Conservation (phyloP, 495 filamentous ascomycete species). For the Aspergillus conjunctus region DNA sequence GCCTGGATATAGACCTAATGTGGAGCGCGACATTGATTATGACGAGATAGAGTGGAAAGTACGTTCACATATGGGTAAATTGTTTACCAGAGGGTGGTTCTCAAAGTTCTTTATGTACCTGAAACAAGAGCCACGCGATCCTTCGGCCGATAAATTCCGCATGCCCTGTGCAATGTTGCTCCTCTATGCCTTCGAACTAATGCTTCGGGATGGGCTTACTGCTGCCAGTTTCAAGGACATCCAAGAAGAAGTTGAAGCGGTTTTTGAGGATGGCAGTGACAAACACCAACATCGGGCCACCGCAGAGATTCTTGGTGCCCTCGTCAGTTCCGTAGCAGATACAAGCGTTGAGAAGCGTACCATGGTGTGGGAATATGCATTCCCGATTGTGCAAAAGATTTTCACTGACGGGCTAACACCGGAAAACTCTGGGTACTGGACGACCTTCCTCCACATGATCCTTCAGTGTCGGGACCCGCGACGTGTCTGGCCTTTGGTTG, state of each 20-base stretch:
- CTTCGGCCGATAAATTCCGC: conserved; percentile 80
- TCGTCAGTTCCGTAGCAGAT: conserved; percentile 75
- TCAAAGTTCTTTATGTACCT: conserved; percentile 84
- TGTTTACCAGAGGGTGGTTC: conserved; percentile 84
- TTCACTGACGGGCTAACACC: conserved; percentile 89
- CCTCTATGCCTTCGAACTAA: conserved; percentile 83
- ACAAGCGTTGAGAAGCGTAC: conserved; percentile 67
- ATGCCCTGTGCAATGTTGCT: conserved; percentile 84
- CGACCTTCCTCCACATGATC: conserved; percentile 85
- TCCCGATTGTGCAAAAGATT: conserved; percentile 83
- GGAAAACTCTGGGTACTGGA: conserved; percentile 93
- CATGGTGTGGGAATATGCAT: conserved; percentile 82
- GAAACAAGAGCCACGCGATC: conserved; percentile 95
- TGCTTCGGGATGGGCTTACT: conserved; percentile 70
- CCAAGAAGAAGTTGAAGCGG: conserved; percentile 68
- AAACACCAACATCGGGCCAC: conserved; percentile 98
- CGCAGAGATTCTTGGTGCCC: conserved; percentile 85
- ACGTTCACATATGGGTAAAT: conserved; percentile 76
- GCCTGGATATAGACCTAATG: conserved; percentile 71
- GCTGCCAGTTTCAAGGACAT: conserved; percentile 83
- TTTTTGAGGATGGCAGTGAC: conserved; percentile 90
- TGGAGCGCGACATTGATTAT: conserved; percentile 70
- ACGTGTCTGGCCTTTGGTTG: conserved; percentile 80
- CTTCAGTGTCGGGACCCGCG: conserved; percentile 84
- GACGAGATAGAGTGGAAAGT: conserved; percentile 78